Conservation (phyloP, 768 basidiomycete species). For the Glaciozyma martinii region DNA sequence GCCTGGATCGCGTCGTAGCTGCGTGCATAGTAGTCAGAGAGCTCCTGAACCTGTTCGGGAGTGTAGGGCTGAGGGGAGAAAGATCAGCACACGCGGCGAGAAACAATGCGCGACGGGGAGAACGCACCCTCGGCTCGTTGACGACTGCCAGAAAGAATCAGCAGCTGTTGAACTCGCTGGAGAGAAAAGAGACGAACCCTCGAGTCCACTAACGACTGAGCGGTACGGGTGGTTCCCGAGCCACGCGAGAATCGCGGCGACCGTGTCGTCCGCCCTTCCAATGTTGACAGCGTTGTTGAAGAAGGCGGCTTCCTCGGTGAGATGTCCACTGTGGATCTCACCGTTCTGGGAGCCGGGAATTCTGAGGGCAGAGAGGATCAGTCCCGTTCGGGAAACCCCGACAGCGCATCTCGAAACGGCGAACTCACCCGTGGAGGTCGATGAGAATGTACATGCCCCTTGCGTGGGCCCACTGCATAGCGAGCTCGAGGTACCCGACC, state of each 20-base stretch:
- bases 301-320: conserved; percentile 11
- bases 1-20: conserved; percentile 23
- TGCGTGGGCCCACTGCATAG: conserved; percentile 26
- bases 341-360: conserved; percentile 37
- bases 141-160: not conserved
- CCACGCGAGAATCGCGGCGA: conserved; percentile 32
- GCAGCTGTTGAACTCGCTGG: not conserved
- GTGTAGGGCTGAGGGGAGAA: conserved; percentile 24
- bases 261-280: conserved; percentile 22
- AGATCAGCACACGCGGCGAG: too few relatives aligned
- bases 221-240: conserved; percentile 34
- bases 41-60: conserved; percentile 20
- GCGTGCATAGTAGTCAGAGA: conserved; percentile 30
- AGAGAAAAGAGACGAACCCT: not conserved
- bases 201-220: conserved; percentile 20
- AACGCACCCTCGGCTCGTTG: conserved; percentile 30
- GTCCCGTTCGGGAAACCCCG: too few relatives aligned
- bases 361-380: too few relatives aligned
- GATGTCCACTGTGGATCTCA: conserved; percentile 33
- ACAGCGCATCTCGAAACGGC: too few relatives aligned
- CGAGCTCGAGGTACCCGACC: conserved; percentile 29
- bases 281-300: conserved; percentile 29
- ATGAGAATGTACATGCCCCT: conserved; percentile 34
- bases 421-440: conserved; percentile 28
- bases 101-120: too few relatives aligned